These are phyloP conservation scores for Sungouiozyma ichnusensis DNA, from an alignment of 805 yeast species.

Conservation along the genomic window DNA sequence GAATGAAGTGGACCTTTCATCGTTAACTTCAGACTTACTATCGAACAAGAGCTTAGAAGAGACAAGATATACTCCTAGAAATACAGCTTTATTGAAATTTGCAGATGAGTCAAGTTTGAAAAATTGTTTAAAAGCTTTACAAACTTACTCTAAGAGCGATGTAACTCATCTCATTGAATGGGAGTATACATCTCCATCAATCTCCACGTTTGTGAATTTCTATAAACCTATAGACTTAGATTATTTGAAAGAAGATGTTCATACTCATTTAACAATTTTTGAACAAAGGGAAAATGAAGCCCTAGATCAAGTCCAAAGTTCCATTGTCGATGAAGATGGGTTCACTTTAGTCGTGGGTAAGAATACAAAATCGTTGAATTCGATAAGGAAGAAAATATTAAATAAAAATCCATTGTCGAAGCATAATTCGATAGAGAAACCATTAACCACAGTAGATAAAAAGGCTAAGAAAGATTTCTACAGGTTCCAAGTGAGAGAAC, in stretches of 20 bases:
- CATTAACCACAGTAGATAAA: slow-evolving; percentile 40
- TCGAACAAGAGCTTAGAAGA: slow-evolving; percentile 23
- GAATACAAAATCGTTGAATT: slow-evolving; percentile 63
- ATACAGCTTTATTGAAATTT: slow-evolving; percentile 63
- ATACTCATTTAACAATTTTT: slow-evolving; percentile 54
- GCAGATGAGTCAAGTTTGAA: slow-evolving; percentile 54
- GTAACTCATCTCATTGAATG: slow-evolving; percentile 27
- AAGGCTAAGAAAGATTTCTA: slow-evolving; percentile 83
- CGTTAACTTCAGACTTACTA: slow-evolving; percentile 48
- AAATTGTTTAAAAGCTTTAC: slow-evolving; percentile 47
- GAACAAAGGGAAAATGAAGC: slow-evolving; percentile 59
- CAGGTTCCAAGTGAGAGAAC: slow-evolving; percentile 90
- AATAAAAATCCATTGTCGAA: slow-evolving; percentile 27
- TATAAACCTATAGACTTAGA: slow-evolving; percentile 38
- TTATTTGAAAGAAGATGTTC: slow-evolving; percentile 44
- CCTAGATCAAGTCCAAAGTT: slow-evolving; percentile 43
- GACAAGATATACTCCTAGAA: slow-evolving; percentile 48
- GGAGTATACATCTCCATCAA: slow-evolving; percentile 27
- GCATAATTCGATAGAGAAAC: slow-evolving; percentile 16
- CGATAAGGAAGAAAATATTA: slow-evolving; percentile 25
- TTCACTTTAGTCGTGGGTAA: slow-evolving; percentile 84
- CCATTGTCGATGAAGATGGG: slow-evolving; percentile 83
- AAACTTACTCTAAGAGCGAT: slow-evolving; percentile 43
- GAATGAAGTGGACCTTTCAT: slow-evolving; percentile 41
- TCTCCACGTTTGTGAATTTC: slow-evolving; percentile 34